Evolutionary conservation across 23 red algal genomes (phyloP).

Genomic region (Agarophyton chilense): DNA sequence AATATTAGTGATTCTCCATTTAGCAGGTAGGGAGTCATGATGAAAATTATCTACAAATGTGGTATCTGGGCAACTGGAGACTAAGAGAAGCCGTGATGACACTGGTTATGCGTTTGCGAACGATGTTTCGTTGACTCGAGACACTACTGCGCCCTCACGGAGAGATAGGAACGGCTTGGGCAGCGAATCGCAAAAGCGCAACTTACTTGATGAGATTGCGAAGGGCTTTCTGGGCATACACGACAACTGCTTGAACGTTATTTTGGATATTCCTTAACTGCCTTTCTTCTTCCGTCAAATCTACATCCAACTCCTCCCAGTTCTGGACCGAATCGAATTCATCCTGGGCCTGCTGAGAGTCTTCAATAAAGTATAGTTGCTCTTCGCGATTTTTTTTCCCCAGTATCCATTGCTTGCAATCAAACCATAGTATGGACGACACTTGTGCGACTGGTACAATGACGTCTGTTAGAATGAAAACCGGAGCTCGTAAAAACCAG

Average conservation of each 20-base stretch:
- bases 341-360: background rate
- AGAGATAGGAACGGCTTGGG: too few species aligned
- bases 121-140: too few species aligned
- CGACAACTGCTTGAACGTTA: background rate
- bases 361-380: background rate
- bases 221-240: background rate
- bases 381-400: background rate
- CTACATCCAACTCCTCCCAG: background rate
- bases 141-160: too few species aligned
- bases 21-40: too few species aligned
- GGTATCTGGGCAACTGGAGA: too few species aligned
- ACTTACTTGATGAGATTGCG: background rate
- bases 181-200: too few species aligned
- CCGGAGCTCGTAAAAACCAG: background rate
- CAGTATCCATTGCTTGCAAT: slow-evolving; percentile 16
- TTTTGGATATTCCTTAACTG: background rate
- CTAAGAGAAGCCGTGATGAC: too few species aligned
- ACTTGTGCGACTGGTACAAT: slow-evolving; percentile 30
- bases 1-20: too few species aligned
- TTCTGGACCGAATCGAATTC: background rate
- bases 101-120: too few species aligned
- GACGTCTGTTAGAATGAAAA: slow-evolving; percentile 22
- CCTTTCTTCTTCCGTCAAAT: slow-evolving; percentile 15
- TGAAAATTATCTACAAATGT: too few species aligned
- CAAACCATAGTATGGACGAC: slow-evolving; percentile 28